phyloP scores from a whole-genome alignment of 2,329 filamentous ascomycete genomes.

The Pezizomycotina sp. region DNA sequence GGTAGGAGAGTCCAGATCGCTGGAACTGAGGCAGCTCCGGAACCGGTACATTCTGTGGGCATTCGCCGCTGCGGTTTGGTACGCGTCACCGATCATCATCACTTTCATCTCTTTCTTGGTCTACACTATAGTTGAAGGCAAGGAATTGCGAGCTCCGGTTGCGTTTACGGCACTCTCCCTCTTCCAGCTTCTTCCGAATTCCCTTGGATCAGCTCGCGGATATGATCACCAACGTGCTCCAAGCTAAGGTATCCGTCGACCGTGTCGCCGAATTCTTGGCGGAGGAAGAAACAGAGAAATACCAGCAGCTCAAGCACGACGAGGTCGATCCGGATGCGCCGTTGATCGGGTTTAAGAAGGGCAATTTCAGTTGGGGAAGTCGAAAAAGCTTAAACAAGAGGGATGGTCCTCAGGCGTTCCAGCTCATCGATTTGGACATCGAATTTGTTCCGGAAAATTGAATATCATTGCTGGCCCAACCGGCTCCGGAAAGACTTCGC shows the following conservation, averaged over 20 bases:
- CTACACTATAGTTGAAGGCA: constrained; percentile 79
- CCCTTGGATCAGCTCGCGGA: constrained; percentile 91
- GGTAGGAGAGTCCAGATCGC: constrained; percentile 72
- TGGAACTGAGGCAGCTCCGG: constrained; percentile 62
- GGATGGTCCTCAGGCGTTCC: constrained; percentile 49
- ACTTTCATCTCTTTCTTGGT: constrained; percentile 92
- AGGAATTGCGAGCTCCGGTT: constrained; percentile 74
- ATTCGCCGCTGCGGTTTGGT: constrained; percentile 83
- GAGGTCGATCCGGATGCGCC: constrained; percentile 53
- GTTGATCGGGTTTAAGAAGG: constrained; percentile 68
- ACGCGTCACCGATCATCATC: constrained; percentile 83
- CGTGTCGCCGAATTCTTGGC: constrained; percentile 86
- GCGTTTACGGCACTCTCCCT: constrained; percentile 93
- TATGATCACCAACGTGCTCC: constrained; percentile 96
- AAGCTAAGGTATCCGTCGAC: constrained; percentile 85
- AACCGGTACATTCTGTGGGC: constrained; percentile 84
- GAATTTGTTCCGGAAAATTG: constrained; percentile 67
- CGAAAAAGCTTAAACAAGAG: constrained; percentile 35
- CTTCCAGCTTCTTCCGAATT: constrained; percentile 80
- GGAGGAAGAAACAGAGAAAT: constrained; percentile 94
- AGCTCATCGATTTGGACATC: constrained; percentile 65
- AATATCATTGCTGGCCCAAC: constrained; percentile 90
- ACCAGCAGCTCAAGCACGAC: constrained; percentile 59
- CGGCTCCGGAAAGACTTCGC: constrained; percentile 84
- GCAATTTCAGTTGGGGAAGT: constrained; percentile 78